These are phyloP conservation scores for Curvularia sp. DNA, from an alignment of 2,329 filamentous ascomycete species.

Conservation along the genomic window DNA sequence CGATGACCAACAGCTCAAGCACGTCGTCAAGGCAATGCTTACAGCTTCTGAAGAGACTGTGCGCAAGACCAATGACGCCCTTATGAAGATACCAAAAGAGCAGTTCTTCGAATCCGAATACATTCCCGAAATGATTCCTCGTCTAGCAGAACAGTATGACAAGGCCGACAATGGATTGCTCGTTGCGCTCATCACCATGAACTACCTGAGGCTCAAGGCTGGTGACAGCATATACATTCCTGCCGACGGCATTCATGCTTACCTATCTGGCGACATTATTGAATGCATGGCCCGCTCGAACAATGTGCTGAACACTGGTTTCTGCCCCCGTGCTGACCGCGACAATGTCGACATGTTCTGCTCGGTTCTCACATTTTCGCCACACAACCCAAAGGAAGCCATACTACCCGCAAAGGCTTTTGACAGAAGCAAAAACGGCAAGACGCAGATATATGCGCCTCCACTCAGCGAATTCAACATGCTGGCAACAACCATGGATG, in stretches of 20 bases:
- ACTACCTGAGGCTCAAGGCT: constrained; percentile 70
- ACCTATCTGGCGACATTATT: constrained; percentile 75
- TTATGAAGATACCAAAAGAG: constrained; percentile 58
- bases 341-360: constrained; percentile 70
- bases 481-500: constrained; percentile 63
- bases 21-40: constrained; percentile 63
- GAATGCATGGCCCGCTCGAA: constrained; percentile 80
- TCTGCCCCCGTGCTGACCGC: constrained; percentile 71
- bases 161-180: constrained; percentile 69
- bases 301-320: constrained; percentile 77
- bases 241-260: constrained; percentile 76
- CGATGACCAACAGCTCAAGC: constrained; percentile 64
- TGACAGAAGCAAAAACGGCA: constrained; percentile 62
- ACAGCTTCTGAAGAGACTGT: constrained; percentile 62
- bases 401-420: constrained; percentile 60
- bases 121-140: constrained; percentile 69
- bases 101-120: constrained; percentile 62
- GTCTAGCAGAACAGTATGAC: constrained; percentile 70
- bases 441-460: constrained; percentile 69
- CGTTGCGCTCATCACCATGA: constrained; percentile 76
- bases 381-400: constrained; percentile 65
- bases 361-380: constrained; percentile 67
- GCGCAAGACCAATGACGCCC: constrained; percentile 59
- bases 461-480: constrained; percentile 77
- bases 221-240: constrained; percentile 75